Evolutionary conservation across 2,329 filamentous ascomycete genomes (phyloP).

Genomic region (Paracorniculantispora psalliotae): DNA sequence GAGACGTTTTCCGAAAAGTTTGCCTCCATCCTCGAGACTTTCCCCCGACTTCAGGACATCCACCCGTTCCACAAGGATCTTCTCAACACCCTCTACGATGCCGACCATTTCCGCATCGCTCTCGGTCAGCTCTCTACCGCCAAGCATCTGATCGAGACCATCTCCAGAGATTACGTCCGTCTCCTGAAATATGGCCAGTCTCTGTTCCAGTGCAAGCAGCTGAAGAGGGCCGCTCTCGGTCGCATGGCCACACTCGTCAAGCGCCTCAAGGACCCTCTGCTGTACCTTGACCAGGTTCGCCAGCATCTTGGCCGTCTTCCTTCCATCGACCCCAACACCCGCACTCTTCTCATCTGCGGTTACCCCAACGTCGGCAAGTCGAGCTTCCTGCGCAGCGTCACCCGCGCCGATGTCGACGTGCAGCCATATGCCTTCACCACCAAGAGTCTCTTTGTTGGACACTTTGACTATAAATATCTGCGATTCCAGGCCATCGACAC

Average conservation of each 20-base stretch:
- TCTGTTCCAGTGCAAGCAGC: slow-evolving; percentile 97
- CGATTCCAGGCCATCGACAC: slow-evolving; percentile 81
- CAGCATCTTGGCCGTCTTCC: slow-evolving; percentile 97
- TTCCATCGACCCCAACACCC: slow-evolving; percentile 95
- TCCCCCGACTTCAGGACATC: slow-evolving; percentile 88
- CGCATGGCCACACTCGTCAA: slow-evolving; percentile 98
- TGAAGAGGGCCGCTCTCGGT: slow-evolving; percentile 92
- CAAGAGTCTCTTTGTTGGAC: slow-evolving; percentile 93
- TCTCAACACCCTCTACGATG: slow-evolving; percentile 97
- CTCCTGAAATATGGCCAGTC: slow-evolving; percentile 90
- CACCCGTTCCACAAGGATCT: slow-evolving; percentile 81
- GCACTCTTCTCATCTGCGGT: slow-evolving; percentile 92
- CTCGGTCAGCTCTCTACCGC: slow-evolving; percentile 94
- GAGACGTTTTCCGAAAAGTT: slow-evolving; percentile 97
- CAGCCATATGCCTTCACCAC: slow-evolving; percentile 99
- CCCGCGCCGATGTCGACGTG: slow-evolving; percentile 90
- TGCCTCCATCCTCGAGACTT: slow-evolving; percentile 81
- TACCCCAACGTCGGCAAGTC: slow-evolving; percentile 98
- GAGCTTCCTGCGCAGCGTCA: slow-evolving; percentile 88
- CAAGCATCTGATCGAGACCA: slow-evolving; percentile 94
- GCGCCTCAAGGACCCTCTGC: slow-evolving; percentile 86
- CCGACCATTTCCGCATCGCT: slow-evolving; percentile 95
- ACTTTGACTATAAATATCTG: slow-evolving; percentile 84
- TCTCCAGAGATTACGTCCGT: slow-evolving; percentile 92
- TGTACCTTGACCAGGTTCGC: slow-evolving; percentile 86